Evolutionary conservation across 495 filamentous ascomycete genomes (phyloP).

Genomic region (Pyrenula aspistea): DNA sequence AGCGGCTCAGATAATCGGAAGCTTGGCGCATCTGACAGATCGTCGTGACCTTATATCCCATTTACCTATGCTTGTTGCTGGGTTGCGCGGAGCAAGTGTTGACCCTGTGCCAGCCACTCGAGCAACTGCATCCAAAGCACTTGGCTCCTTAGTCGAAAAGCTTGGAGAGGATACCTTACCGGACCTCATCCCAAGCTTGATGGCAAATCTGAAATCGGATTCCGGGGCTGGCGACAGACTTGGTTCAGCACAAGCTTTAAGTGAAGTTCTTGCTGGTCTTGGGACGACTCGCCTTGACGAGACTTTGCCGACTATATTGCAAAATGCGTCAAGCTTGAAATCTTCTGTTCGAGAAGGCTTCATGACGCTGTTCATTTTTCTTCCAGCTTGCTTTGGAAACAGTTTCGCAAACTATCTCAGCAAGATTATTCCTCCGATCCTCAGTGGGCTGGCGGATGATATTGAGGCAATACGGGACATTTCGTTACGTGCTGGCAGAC

Average conservation of each 20-base stretch:
- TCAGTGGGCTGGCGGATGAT: constrained; percentile 90
- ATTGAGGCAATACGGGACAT: constrained; percentile 91
- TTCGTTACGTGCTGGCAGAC: constrained; percentile 77
- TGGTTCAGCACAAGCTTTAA: constrained; percentile 92
- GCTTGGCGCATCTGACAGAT: constrained; percentile 91
- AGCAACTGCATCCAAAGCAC: constrained; percentile 89
- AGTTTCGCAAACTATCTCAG: constrained; percentile 93
- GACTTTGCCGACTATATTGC: constrained; percentile 88
- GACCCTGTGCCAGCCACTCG: constrained; percentile 96
- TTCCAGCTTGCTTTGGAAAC: constrained; percentile 97
- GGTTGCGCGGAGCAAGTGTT: constrained; percentile 76
- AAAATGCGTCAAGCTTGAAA: constrained; percentile 89
- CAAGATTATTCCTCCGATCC: constrained; percentile 91
- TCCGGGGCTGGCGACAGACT: constrained; percentile 90
- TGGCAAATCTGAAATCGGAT: constrained; percentile 94
- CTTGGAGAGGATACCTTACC: constrained; percentile 93
- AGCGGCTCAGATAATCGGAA: constrained; percentile 92
- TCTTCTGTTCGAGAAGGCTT: constrained; percentile 88
- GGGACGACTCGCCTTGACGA: constrained; percentile 89
- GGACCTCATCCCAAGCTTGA: constrained; percentile 93
- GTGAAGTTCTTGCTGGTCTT: constrained; percentile 89
- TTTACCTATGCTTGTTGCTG: constrained; percentile 84
- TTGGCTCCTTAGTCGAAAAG: constrained; percentile 92
- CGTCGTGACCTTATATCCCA: constrained; percentile 86
- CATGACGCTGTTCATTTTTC: constrained; percentile 98